A percentile compares a stretch with the other conserved stretches of the same genome.
phyloP scores from a whole-genome alignment of 768 basidiomycete genomes.

The Phylloporus sp. region DNA sequence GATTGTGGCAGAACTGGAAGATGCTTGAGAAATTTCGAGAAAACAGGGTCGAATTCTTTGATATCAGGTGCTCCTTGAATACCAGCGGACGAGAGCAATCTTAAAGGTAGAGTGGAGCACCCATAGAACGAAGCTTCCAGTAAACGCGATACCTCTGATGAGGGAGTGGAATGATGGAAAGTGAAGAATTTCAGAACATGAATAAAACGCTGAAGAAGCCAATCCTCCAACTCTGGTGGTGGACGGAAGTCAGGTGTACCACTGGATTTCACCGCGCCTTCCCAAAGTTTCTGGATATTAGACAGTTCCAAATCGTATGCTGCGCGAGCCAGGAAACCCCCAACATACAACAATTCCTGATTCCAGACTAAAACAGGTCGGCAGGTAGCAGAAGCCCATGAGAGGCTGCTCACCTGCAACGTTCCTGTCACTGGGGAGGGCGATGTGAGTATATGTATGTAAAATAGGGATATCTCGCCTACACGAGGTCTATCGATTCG shows the following conservation, averaged over 20 bases:
- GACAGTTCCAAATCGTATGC: slow-evolving; percentile 83
- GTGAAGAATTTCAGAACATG: slow-evolving; percentile 90
- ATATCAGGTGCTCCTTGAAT: slow-evolving; percentile 63
- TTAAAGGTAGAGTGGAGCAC: slow-evolving; percentile 52
- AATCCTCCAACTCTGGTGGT: slow-evolving; percentile 42
- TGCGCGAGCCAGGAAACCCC: slow-evolving; percentile 75
- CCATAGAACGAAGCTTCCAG: slow-evolving; percentile 80
- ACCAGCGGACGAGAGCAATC: slow-evolving; percentile 74
- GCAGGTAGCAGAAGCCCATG: background rate
- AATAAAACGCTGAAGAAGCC: slow-evolving; percentile 58
- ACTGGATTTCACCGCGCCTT: slow-evolving; percentile 37
- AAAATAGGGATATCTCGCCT: slow-evolving; percentile 21
- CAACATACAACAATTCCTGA: slow-evolving; percentile 78
- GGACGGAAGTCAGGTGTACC: slow-evolving; percentile 25
- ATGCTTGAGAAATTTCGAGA: slow-evolving; percentile 71
- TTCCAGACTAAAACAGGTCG: slow-evolving; percentile 67
- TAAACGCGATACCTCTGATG: slow-evolving; percentile 63
- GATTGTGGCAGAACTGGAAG: slow-evolving; percentile 70
- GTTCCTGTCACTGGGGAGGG: slow-evolving; percentile 65
- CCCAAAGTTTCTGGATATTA: slow-evolving; percentile 59
- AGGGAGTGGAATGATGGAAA: slow-evolving; percentile 85
- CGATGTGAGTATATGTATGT: background rate
- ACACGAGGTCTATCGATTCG: slow-evolving; percentile 89
- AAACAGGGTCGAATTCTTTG: slow-evolving; percentile 67
- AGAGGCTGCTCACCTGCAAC: slow-evolving; percentile 53